These are phyloP conservation scores for Kodamaea sagamina DNA, from an alignment of 805 yeast species.

Conservation along the genomic window DNA sequence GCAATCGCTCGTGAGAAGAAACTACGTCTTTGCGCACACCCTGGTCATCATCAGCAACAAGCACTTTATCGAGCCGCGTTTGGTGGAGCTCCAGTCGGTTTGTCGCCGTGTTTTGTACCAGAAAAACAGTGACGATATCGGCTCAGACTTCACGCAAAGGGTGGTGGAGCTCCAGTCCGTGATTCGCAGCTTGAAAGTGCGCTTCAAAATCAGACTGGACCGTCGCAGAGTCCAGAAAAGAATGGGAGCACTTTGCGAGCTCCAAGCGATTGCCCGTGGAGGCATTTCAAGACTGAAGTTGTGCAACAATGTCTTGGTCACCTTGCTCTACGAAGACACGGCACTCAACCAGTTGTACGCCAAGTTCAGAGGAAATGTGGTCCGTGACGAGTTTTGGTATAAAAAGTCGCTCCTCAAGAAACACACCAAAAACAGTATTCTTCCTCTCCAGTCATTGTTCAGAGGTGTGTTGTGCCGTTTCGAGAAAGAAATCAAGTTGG, in stretches of 20 bases:
- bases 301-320: slow-evolving; percentile 44
- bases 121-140: background rate
- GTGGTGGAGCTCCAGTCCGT: slow-evolving; percentile 36
- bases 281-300: slow-evolving; percentile 45
- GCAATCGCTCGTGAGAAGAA: slow-evolving; percentile 40
- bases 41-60: slow-evolving; percentile 26
- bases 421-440: slow-evolving; percentile 12
- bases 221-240: slow-evolving; percentile 14
- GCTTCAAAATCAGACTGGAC: slow-evolving; percentile 25
- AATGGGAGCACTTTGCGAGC: slow-evolving; percentile 22
- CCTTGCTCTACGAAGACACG: slow-evolving; percentile 41
- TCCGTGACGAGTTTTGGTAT: slow-evolving; percentile 12
- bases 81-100: slow-evolving; percentile 33
- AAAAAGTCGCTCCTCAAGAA: background rate
- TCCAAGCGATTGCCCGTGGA: slow-evolving; percentile 49
- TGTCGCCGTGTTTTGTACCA: slow-evolving; percentile 27
- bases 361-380: slow-evolving; percentile 43
- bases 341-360: slow-evolving; percentile 43
- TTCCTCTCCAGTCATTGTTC: slow-evolving; percentile 54
- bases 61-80: slow-evolving; percentile 21
- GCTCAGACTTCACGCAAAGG: slow-evolving; percentile 14
- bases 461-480: slow-evolving; percentile 68
- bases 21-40: slow-evolving; percentile 21
- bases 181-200: slow-evolving; percentile 36
- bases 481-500: slow-evolving; percentile 52